Evolutionary conservation across 345 rosid species (phyloP).

Genomic region (Microcos paniculata): DNA sequence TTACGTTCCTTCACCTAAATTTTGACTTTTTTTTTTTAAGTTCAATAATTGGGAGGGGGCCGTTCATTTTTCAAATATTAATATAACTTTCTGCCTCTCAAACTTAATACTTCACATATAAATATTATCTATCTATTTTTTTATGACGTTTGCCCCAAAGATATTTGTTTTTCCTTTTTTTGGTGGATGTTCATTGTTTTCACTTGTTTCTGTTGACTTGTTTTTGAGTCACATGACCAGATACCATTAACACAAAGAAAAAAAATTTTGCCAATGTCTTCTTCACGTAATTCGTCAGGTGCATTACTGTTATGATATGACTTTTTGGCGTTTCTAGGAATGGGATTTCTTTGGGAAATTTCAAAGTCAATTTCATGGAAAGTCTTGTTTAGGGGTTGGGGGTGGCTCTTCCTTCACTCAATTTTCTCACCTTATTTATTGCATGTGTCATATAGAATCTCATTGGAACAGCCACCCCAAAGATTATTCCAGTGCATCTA

Average conservation of each 20-base stretch:
- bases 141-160: too few relatives aligned
- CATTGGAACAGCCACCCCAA: too few relatives aligned
- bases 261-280: background rate
- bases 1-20: constrained; percentile 17
- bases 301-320: background rate
- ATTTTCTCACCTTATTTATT: background rate
- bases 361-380: background rate
- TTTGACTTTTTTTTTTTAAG: constrained; percentile 5
- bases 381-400: background rate
- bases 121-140: too few relatives aligned
- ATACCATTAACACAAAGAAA: background rate
- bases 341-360: background rate
- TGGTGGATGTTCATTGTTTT: background rate
- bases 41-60: constrained; percentile 9
- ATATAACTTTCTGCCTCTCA: background rate
- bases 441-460: too few relatives aligned
- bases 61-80: too few relatives aligned
- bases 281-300: background rate
- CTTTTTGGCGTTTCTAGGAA: background rate
- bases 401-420: background rate
- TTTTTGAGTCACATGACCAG: background rate
- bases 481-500: too few relatives aligned
- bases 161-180: too few relatives aligned
- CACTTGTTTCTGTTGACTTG: background rate
- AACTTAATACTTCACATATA: background rate